Conservation (phyloP, 2,329 filamentous ascomycete species). For the Nemania diffusa region DNA sequence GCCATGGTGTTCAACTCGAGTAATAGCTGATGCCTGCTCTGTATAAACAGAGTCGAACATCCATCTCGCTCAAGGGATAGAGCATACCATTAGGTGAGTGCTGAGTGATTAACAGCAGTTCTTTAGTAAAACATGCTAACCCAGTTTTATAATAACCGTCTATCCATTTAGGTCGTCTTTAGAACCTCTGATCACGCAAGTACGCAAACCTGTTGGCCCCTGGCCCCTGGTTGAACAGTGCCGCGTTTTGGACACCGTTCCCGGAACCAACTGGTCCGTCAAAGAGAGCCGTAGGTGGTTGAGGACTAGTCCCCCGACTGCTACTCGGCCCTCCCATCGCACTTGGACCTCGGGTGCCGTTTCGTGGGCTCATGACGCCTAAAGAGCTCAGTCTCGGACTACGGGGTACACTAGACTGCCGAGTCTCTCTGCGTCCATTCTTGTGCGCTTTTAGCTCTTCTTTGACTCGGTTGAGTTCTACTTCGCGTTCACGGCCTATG, state of each 20-base stretch:
- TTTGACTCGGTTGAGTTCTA: constrained; percentile 58
- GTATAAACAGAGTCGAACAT: not conserved
- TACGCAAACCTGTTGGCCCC: constrained; percentile 49
- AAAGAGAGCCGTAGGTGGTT: constrained; percentile 26
- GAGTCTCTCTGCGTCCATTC: constrained; percentile 65
- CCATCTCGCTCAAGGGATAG: not conserved
- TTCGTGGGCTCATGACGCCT: constrained; percentile 63
- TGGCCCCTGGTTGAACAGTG: constrained; percentile 36
- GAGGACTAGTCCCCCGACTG: constrained; percentile 43
- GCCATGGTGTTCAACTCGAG: constrained; percentile 6
- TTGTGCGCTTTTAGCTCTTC: constrained; percentile 62
- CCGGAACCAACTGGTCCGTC: constrained; percentile 15
- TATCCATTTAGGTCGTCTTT: not conserved
- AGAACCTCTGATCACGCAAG: constrained; percentile 53
- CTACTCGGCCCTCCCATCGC: constrained; percentile 49
- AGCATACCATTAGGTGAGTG: not conserved
- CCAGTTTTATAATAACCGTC: not conserved
- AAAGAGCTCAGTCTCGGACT: constrained; percentile 61
- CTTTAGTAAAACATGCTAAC: constrained; percentile 2
- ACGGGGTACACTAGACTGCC: constrained; percentile 66
- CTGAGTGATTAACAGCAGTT: not conserved
- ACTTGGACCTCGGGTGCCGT: constrained; percentile 47
- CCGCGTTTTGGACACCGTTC: constrained; percentile 52
- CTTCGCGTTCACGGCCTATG: constrained; percentile 61
- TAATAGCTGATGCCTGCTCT: not conserved